Base-by-base conservation (phyloP, 208 protist genomes). In the Trypanosoma melophagium region DNA sequence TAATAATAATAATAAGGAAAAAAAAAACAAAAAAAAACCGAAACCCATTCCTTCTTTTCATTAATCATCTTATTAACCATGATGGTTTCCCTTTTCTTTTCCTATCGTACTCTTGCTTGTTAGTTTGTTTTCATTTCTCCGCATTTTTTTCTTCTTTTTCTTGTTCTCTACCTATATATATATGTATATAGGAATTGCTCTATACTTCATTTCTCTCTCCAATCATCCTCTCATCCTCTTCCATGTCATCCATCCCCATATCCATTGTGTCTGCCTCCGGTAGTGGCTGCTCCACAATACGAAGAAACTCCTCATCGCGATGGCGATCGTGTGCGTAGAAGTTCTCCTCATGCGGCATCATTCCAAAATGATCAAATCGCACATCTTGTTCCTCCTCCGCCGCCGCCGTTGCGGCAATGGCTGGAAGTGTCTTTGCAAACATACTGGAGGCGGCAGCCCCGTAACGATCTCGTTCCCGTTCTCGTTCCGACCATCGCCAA, bases 401-500 rank as follows among this genome's bases (percentile, higher is more conserved):
- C 3, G 21, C 49, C 14, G 17, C 31, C 40, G 28, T 49, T 35
- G 19, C 22, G 16, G 51, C 42, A 14, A 63, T 22, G 54, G 38
- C 28, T 19, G 51, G 55, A 21, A 60, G 71, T 47, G 51, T n/a
- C 35, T 77, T 77, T 9, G 38, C 66, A 7, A 65, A 52, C 66
- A 87, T 81, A 64, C 77, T 83, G 2, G 83, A 71, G 0, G 76
- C 82, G 2, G 78, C 73, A 7, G 73, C 35, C n/a, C 87, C 87
- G 52, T 89, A 93, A 16, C 83, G 87, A 50, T 97, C 89, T 5
- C 90, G 81, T 76, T 97, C 89, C 25, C 68, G 28, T 64, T 76
- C 72, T 17, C 92, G 83, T 64, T 94, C 89, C 3, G 58, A 53
- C 89, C 90, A 95, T 38, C 92, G 80, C 87, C 89, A 94, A 22